A percentile compares a stretch with the other conserved stretches of the same genome.
Evolutionary conservation across 139 green algal genomes (phyloP).

Genomic region (Pycnococcus provasolii): DNA sequence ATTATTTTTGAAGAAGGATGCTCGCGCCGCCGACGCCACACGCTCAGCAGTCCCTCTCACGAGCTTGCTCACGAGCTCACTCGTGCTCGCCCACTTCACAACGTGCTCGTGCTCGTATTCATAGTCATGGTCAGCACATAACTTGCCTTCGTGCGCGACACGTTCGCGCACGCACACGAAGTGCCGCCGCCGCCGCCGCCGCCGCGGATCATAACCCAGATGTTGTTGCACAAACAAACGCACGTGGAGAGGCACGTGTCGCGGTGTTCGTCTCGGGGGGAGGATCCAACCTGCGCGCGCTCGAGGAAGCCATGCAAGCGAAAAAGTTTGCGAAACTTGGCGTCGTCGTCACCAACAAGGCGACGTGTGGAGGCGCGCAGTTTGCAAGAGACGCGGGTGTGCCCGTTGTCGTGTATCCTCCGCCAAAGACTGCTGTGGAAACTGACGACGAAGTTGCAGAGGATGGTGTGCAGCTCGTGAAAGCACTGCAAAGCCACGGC

Average conservation of each 20-base stretch:
- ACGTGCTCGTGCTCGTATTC: too few species aligned
- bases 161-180: not conserved
- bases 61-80: too few species aligned
- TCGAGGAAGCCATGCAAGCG: conserved; percentile 29
- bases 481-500: conserved; percentile 27
- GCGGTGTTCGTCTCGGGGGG: conserved; percentile 42
- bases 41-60: too few species aligned
- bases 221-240: not conserved
- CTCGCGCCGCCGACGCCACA: too few species aligned
- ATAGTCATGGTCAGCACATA: too few species aligned
- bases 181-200: not conserved
- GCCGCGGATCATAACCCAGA: not conserved
- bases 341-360: conserved; percentile 33
- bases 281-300: conserved; percentile 33
- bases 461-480: conserved; percentile 40
- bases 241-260: conserved; percentile 8
- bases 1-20: too few species aligned
- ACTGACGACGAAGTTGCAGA: conserved; percentile 12
- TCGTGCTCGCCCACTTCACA: too few species aligned
- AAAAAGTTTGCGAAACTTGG: conserved; percentile 23
- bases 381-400: conserved; percentile 67
- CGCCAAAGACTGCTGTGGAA: conserved; percentile 32
- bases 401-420: conserved; percentile 56
- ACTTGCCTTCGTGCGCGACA: not conserved
- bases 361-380: conserved; percentile 55